These are phyloP conservation scores for Madurella fahalii DNA, from an alignment of 2,329 filamentous ascomycete genomes.

Conservation along the genomic window DNA sequence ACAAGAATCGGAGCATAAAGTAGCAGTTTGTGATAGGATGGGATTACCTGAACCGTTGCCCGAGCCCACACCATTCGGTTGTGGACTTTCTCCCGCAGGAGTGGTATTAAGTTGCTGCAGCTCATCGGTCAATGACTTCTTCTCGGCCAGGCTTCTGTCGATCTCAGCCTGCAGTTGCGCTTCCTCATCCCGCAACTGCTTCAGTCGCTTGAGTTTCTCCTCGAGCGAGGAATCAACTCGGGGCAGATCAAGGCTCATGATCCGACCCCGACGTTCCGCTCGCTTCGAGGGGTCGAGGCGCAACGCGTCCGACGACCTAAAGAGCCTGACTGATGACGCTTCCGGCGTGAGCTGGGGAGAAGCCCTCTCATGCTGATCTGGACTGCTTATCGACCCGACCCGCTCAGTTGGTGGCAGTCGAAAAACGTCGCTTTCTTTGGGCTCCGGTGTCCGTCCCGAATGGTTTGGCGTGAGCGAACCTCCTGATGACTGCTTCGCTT, in stretches of 20 bases:
- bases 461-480: conserved; percentile 30
- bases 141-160: conserved; percentile 33
- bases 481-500: conserved; percentile 33
- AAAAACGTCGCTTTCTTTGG: conserved; percentile 16
- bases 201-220: conserved; percentile 46
- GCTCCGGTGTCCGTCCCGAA: conserved; percentile 29
- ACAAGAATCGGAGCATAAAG: not conserved
- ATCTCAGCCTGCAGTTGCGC: conserved; percentile 47
- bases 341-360: conserved; percentile 26
- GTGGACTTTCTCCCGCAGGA: conserved; percentile 29
- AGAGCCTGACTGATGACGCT: conserved; percentile 25
- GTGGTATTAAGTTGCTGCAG: conserved; percentile 36
- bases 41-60: conserved; percentile 7
- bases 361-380: conserved; percentile 20
- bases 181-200: conserved; percentile 44
- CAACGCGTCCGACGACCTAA: conserved; percentile 24
- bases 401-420: conserved; percentile 16
- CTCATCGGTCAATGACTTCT: conserved; percentile 31
- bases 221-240: conserved; percentile 37
- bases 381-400: conserved; percentile 21
- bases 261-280: conserved; percentile 31
- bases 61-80: not conserved
- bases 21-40: not conserved
- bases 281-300: conserved; percentile 9
- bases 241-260: conserved; percentile 38